Percentiles rank a stretch among this genome's conserved stretches.
Evolutionary conservation across 345 rosid genomes (phyloP).

Genomic region (Xanthoceras sorbifolium): DNA sequence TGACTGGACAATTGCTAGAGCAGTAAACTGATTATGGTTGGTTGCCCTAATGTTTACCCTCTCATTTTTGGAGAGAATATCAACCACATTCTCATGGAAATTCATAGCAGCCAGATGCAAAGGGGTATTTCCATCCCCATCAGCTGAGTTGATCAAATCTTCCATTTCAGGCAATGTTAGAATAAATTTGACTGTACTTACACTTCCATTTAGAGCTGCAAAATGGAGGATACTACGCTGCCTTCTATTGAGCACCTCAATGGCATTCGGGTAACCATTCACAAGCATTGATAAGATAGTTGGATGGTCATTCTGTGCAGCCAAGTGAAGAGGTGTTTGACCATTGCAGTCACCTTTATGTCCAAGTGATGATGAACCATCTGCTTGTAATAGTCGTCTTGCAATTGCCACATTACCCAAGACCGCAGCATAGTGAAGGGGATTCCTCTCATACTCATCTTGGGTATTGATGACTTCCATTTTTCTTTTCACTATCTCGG

Average conservation of each 20-base stretch:
- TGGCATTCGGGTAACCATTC: background rate
- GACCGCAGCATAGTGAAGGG: slow-evolving; percentile 20
- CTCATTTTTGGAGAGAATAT: too few relatives aligned
- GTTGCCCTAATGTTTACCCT: too few relatives aligned
- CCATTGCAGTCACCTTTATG: background rate
- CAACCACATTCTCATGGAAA: background rate
- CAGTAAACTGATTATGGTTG: background rate
- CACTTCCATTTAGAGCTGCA: too few relatives aligned
- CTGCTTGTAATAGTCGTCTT: background rate
- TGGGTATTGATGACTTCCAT: background rate
- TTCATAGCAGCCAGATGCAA: background rate
- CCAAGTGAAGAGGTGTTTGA: slow-evolving; percentile 17
- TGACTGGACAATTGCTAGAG: background rate
- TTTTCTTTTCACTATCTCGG: background rate
- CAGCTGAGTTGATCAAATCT: background rate
- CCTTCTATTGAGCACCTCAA: background rate
- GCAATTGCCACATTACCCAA: background rate
- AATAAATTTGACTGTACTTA: too few relatives aligned
- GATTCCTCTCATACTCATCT: background rate
- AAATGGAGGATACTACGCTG: too few relatives aligned
- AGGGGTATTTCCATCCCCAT: background rate
- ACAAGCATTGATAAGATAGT: too few relatives aligned
- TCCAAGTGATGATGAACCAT: background rate
- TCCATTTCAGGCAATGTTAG: too few relatives aligned
- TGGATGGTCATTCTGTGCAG: background rate